Conservation (phyloP, 2,329 filamentous ascomycete species). For the Apiospora aurea region DNA sequence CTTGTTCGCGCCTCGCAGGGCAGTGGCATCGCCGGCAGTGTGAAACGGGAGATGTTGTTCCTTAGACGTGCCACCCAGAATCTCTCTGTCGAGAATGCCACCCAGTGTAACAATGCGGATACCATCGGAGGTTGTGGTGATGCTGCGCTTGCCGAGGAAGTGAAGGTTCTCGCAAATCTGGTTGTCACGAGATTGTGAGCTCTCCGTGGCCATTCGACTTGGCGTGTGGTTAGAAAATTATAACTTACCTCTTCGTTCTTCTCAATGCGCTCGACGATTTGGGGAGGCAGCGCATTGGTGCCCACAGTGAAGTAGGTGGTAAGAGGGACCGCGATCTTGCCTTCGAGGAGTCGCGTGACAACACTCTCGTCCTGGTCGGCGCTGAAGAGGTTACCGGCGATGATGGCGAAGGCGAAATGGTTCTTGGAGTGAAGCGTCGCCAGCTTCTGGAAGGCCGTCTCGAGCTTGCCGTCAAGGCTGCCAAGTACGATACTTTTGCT, state of each 20-base stretch:
- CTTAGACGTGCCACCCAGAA: slow-evolving; percentile 68
- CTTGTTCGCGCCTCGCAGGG: slow-evolving; percentile 76
- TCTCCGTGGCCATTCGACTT: neutral
- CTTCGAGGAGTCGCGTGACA: slow-evolving; percentile 71
- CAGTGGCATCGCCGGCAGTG: slow-evolving; percentile 76
- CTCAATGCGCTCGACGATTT: slow-evolving; percentile 76
- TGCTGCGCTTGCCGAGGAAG: slow-evolving; percentile 85
- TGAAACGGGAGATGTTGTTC: slow-evolving; percentile 82
- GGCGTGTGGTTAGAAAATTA: neutral
- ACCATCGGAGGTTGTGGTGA: slow-evolving; percentile 88
- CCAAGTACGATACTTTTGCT: slow-evolving; percentile 77
- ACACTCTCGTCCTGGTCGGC: slow-evolving; percentile 63
- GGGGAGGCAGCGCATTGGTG: slow-evolving; percentile 71
- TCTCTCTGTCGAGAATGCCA: slow-evolving; percentile 70
- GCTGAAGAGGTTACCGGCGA: slow-evolving; percentile 84
- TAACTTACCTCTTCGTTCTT: slow-evolving; percentile 64
- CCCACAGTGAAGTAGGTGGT: slow-evolving; percentile 93
- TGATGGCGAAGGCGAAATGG: slow-evolving; percentile 82
- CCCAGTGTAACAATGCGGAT: slow-evolving; percentile 88
- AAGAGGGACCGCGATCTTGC: slow-evolving; percentile 76
- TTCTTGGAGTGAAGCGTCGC: slow-evolving; percentile 85
- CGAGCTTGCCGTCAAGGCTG: slow-evolving; percentile 79
- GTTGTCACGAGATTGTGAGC: slow-evolving; percentile 8
- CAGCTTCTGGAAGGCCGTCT: slow-evolving; percentile 80
- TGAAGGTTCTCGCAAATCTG: slow-evolving; percentile 88